These are phyloP conservation scores for Rhododendron vialii DNA, from an alignment of 148 eudicot genomes.

Conservation along the genomic window DNA sequence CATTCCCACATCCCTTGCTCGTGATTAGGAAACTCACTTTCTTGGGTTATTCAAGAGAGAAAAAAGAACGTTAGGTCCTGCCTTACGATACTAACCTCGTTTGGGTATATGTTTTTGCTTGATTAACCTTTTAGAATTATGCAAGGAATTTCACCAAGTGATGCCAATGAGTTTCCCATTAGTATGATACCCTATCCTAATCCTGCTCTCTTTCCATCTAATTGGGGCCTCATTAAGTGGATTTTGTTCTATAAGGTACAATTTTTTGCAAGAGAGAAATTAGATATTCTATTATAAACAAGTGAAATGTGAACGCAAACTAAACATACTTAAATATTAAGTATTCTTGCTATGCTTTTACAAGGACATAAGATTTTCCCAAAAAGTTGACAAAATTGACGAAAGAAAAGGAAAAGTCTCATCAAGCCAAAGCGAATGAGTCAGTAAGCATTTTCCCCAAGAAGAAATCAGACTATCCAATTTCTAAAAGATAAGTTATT, in stretches of 20 bases:
- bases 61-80: neutral
- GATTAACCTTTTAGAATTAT: neutral
- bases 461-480: neutral
- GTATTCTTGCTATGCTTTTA: neutral
- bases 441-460: neutral
- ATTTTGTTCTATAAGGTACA: neutral
- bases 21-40: neutral
- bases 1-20: neutral
- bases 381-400: neutral
- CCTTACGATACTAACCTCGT: neutral
- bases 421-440: neutral
- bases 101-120: neutral
- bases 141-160: neutral
- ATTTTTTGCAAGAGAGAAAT: neutral
- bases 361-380: neutral
- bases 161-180: neutral
- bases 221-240: neutral
- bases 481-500: neutral
- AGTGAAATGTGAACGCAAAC: neutral
- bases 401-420: neutral
- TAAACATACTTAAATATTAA: neutral
- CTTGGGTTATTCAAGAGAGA: neutral
- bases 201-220: neutral
- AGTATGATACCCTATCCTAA: neutral
- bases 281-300: neutral